Evolutionary conservation across 495 filamentous ascomycete genomes (phyloP).

Genomic region (Aspergillus avenaceus): DNA sequence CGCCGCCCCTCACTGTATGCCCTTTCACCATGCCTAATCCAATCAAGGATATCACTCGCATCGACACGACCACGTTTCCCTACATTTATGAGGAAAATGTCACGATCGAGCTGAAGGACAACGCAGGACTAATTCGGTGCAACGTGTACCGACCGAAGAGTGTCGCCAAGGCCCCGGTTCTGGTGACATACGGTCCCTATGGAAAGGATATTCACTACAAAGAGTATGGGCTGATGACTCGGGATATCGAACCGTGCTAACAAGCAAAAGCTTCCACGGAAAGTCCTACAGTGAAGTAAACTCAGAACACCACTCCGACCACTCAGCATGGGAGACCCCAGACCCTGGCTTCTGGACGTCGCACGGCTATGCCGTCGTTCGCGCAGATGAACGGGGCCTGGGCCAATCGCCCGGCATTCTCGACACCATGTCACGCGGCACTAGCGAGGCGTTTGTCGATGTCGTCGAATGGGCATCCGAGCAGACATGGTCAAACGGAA

Average conservation of each 20-base stretch:
- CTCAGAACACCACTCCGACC: constrained; percentile 41
- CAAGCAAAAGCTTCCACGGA: constrained; percentile 22
- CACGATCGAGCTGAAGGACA: constrained; percentile 26
- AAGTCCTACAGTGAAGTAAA: constrained; percentile 48
- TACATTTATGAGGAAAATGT: constrained; percentile 40
- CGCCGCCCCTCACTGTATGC: not conserved
- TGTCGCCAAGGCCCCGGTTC: constrained; percentile 25
- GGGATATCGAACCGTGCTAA: not conserved
- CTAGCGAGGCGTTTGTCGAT: constrained; percentile 55
- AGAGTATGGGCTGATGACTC: too few relatives aligned
- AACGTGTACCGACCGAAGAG: constrained; percentile 40
- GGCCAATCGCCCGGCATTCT: constrained; percentile 56
- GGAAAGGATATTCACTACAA: constrained; percentile 52
- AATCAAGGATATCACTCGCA: constrained; percentile 35
- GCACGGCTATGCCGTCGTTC: constrained; percentile 57
- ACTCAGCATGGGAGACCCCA: constrained; percentile 63
- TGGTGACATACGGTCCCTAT: constrained; percentile 53
- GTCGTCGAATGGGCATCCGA: constrained; percentile 62
- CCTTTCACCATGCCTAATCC: constrained; percentile 32
- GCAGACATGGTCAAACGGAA: constrained; percentile 57
- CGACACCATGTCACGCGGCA: constrained; percentile 57
- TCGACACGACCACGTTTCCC: constrained; percentile 23
- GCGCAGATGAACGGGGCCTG: constrained; percentile 55
- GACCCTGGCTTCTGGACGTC: constrained; percentile 59
- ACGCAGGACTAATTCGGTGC: constrained; percentile 33